Evolutionary conservation across 2,329 filamentous ascomycete species (phyloP), one percentile per base, ranked within the genome.

Genomic region (Ploettnerulaceae sp.): DNA sequence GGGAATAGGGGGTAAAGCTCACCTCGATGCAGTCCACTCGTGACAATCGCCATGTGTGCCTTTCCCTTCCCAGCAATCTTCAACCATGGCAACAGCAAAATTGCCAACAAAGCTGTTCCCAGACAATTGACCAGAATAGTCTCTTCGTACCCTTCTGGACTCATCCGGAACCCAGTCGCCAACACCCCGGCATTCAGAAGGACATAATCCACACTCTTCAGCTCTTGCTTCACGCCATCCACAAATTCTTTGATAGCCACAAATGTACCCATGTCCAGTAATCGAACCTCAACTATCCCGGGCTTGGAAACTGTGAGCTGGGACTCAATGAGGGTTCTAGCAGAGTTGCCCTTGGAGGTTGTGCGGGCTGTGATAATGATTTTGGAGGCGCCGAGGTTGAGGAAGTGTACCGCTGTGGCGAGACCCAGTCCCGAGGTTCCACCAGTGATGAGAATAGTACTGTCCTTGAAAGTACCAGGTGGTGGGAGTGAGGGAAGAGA

Each of bases 41-140:
- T 54, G 20, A 61, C 58, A 39, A 61, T 48, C 3, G 37, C 51
- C 25, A 61, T 35, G 52, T 61, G 56, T 7, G 51, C 51, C 22
- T 49, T 55, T 7, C 59, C 54, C 17, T 49, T 52, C 14, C 67
- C 64, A 34, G 65, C 66, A 5, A 55, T 60, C 36, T 66, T 64
- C 11, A 76, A 59, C 49, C 71, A 70, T 0, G 72, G 73, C 4
- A 76, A 61, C 8, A 83, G 65, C 2, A 79, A 59, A 2, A 80
- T 52, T 0, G 68, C 74, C 5, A 83, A 63, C 1, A 81, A 65
- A 5, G 71, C 67, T 1, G 76, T 82, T 2, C 76, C 77, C 2
- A 82, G 62, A 1, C 72, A 67, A 56, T 82, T 81, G 53, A 80
- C 73, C 58, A 82, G 77, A 8, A 82, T 52, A 1, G 69, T 73